A percentile compares a stretch with the other conserved stretches of the same genome.
These are phyloP conservation scores for Populus davidiana DNA, from an alignment of 345 rosid species.

Conservation along the genomic window DNA sequence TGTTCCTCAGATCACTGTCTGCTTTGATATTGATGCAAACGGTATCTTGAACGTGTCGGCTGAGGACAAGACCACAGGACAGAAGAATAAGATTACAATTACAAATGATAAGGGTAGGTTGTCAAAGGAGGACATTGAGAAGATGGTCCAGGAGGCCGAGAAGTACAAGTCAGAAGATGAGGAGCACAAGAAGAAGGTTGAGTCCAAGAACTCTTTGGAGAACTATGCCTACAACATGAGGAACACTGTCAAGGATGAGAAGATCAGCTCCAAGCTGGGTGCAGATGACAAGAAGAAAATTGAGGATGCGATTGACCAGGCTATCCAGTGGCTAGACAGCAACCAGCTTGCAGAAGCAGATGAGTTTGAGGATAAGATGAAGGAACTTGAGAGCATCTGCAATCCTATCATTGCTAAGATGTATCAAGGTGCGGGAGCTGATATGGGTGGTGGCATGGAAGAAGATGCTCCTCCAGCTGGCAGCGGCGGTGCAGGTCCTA, in stretches of 20 bases:
- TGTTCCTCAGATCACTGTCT: conserved; percentile 29
- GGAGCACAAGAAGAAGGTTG: conserved; percentile 16
- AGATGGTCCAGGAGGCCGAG: conserved; percentile 24
- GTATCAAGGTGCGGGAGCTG: conserved; percentile 13
- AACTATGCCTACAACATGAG: conserved; percentile 20
- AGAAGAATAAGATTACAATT: conserved; percentile 23
- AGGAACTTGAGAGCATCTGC: conserved; percentile 19
- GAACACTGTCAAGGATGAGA: conserved; percentile 14
- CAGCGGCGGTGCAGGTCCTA: conserved; percentile 16
- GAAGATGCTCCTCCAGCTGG: conserved; percentile 18
- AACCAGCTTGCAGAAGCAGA: conserved; percentile 2
- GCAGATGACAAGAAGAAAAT: conserved; percentile 23
- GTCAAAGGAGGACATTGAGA: conserved; percentile 18
- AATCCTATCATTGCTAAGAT: conserved; percentile 18
- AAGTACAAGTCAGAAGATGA: conserved; percentile 23
- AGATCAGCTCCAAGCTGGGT: conserved; percentile 5
- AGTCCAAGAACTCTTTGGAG: conserved; percentile 14
- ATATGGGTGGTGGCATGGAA: conserved; percentile 20
- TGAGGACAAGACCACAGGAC: conserved; percentile 18
- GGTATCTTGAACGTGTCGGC: conserved; percentile 33
- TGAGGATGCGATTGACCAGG: conserved; percentile 20
- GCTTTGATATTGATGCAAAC: conserved; percentile 31
- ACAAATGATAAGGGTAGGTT: conserved; percentile 20
- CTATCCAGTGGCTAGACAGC: conserved; percentile 13
- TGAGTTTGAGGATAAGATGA: conserved; percentile 17